phyloP scores from a whole-genome alignment of 768 basidiomycete genomes.

The Xerocomellus chrysenteron region DNA sequence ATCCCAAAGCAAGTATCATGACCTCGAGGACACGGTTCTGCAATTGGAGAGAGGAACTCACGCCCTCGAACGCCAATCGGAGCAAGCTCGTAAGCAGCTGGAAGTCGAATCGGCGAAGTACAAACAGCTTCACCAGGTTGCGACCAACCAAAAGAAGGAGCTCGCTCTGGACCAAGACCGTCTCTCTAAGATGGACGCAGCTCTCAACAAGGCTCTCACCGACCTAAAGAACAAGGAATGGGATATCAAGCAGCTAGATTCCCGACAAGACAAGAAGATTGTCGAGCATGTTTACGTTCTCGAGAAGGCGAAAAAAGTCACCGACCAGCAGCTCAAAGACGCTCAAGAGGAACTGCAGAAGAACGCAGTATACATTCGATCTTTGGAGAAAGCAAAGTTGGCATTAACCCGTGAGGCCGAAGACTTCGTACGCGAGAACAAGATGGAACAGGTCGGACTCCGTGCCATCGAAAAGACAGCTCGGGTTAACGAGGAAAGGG shows the following conservation, averaged over 20 bases:
- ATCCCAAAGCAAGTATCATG: slow-evolving; percentile 74
- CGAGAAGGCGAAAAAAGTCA: slow-evolving; percentile 92
- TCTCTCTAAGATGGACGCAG: slow-evolving; percentile 70
- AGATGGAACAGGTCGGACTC: slow-evolving; percentile 63
- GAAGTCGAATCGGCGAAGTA: slow-evolving; percentile 72
- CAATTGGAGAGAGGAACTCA: slow-evolving; percentile 82
- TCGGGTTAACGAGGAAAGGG: slow-evolving; percentile 60
- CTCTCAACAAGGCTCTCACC: slow-evolving; percentile 75
- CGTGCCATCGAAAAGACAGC: slow-evolving; percentile 68
- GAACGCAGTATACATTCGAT: slow-evolving; percentile 73
- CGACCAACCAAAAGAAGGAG: slow-evolving; percentile 66
- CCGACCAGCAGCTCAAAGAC: slow-evolving; percentile 85
- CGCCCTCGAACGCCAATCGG: slow-evolving; percentile 68
- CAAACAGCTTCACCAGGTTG: slow-evolving; percentile 67
- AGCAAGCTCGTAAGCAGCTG: slow-evolving; percentile 68
- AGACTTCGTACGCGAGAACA: slow-evolving; percentile 73
- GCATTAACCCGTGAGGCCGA: slow-evolving; percentile 79
- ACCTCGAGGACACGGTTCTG: slow-evolving; percentile 85
- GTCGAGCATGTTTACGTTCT: slow-evolving; percentile 97
- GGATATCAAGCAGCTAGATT: slow-evolving; percentile 83
- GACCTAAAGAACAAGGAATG: slow-evolving; percentile 82
- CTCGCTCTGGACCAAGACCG: slow-evolving; percentile 65
- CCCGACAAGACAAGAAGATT: slow-evolving; percentile 94
- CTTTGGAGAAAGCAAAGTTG: slow-evolving; percentile 79
- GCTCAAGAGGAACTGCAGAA: slow-evolving; percentile 77